Percentiles rank a stretch among this genome's conserved stretches.
phyloP scores from a whole-genome alignment of 164 flowering plant genomes.

The Vitis rotundifolia region DNA sequence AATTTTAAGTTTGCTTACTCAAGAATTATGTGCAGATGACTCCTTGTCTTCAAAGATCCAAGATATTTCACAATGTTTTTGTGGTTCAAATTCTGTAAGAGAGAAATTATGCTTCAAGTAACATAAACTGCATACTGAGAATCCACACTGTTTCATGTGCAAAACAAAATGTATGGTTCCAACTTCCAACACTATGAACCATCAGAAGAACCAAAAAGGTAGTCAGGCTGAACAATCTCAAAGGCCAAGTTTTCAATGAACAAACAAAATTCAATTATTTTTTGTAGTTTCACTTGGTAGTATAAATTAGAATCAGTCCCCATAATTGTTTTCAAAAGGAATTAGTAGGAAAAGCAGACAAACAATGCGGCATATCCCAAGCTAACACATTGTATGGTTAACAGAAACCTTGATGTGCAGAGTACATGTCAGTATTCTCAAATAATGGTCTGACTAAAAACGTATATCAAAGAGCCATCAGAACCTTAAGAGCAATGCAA shows the following conservation, averaged over 20 bases:
- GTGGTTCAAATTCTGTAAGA: slow-evolving; percentile 87
- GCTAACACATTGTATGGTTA: too few species aligned
- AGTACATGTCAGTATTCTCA: too few species aligned
- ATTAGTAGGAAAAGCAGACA: too few species aligned
- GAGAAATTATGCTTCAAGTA: not conserved
- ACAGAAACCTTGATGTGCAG: too few species aligned
- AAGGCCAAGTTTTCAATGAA: too few species aligned
- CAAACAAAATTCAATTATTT: too few species aligned
- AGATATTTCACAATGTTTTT: slow-evolving; percentile 99
- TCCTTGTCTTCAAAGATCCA: slow-evolving; percentile 91
- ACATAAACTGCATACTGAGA: not conserved
- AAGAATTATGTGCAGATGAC: slow-evolving; percentile 91
- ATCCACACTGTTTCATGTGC: not conserved
- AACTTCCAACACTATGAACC: not conserved
- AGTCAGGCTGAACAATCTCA: too few species aligned
- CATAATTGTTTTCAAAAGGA: too few species aligned
- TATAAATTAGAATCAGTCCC: too few species aligned
- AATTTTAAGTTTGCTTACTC: slow-evolving; percentile 60
- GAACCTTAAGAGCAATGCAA: not conserved
- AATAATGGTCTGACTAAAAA: not conserved
- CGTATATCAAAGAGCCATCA: not conserved
- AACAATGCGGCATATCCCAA: too few species aligned
- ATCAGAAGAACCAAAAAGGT: not conserved
- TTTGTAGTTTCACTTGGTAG: too few species aligned
- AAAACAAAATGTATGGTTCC: not conserved